Percentiles rank a stretch among this genome's conserved stretches.
Evolutionary conservation across 805 yeast species (phyloP).

Genomic region (Candida montana): DNA sequence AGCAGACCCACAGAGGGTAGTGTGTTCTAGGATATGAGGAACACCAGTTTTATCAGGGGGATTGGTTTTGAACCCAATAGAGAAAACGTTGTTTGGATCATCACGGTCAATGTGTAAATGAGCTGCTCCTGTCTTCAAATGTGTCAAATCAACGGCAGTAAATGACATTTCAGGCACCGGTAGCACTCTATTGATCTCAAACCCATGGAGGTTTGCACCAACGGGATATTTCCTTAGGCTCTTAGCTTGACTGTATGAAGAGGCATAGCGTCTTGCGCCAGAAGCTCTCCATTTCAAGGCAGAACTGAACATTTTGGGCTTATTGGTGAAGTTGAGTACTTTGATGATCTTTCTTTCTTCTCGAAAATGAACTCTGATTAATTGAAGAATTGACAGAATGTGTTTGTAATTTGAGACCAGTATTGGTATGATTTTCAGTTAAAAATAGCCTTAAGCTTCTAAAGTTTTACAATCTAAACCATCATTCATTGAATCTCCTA

Average conservation of each 20-base stretch:
- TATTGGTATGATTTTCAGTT: too few relatives aligned
- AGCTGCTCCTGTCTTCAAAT: constrained; percentile 63
- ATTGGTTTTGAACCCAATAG: constrained; percentile 85
- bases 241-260: constrained; percentile 29
- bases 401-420: too few relatives aligned
- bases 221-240: constrained; percentile 52
- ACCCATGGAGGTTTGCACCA: constrained; percentile 63
- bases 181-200: constrained; percentile 53
- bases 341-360: not conserved
- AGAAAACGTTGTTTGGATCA: constrained; percentile 83
- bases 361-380: too few relatives aligned
- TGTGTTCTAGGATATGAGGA: constrained; percentile 94
- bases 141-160: constrained; percentile 70
- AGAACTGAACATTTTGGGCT: constrained; percentile 3
- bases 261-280: constrained; percentile 14
- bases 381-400: too few relatives aligned
- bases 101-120: constrained; percentile 84
- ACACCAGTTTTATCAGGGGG: constrained; percentile 95
- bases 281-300: constrained; percentile 4
- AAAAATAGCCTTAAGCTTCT: too few relatives aligned
- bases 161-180: constrained; percentile 79
- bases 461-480: too few relatives aligned
- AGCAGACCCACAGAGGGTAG: constrained; percentile 89
- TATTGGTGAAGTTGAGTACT: not conserved
- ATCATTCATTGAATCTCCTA: too few relatives aligned